Conservation (phyloP, 805 yeast genomes). For the Lipomyces lipofer region DNA sequence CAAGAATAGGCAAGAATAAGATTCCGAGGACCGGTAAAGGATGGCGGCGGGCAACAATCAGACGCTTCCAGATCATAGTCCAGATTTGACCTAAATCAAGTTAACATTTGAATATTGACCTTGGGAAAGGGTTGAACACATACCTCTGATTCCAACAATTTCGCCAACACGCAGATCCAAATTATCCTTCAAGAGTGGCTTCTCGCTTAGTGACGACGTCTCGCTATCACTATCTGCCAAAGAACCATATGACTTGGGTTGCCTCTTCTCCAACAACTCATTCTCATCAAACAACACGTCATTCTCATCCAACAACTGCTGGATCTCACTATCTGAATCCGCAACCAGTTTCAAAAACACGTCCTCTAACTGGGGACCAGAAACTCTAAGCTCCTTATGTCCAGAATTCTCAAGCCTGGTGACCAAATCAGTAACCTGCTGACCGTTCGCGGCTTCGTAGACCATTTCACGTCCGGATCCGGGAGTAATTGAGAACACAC, state of each 20-base stretch:
- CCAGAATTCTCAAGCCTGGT: constrained; percentile 32
- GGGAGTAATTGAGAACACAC: constrained; percentile 34
- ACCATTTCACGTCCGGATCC: constrained; percentile 37
- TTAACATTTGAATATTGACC: no score
- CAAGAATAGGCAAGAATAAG: constrained; percentile 38
- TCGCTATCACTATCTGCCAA: constrained; percentile 1
- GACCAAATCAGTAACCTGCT: constrained; percentile 34
- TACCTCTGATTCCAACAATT: constrained; percentile 26
- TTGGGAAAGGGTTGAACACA: no score
- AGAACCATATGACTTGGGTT: constrained; percentile 21
- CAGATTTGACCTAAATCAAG: constrained; percentile 34
- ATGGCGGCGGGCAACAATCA: constrained; percentile 36
- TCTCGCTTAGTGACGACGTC: constrained; percentile 14
- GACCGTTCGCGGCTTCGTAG: constrained; percentile 30
- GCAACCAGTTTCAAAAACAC: constrained; percentile 39
- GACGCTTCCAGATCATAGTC: constrained; percentile 39
- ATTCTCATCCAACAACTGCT: constrained; percentile 25
- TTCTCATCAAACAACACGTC: constrained; percentile 20
- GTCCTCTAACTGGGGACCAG: constrained; percentile 41
- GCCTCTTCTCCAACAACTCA: constrained; percentile 22
- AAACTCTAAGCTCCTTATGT: constrained; percentile 34
- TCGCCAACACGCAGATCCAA: constrained; percentile 28
- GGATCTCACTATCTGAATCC: constrained; percentile 31
- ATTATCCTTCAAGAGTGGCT: constrained; percentile 13
- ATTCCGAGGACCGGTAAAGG: constrained; percentile 36